Base-by-base conservation (phyloP, 2,329 filamentous ascomycete species). In the Teratosphaeria destructans region DNA sequence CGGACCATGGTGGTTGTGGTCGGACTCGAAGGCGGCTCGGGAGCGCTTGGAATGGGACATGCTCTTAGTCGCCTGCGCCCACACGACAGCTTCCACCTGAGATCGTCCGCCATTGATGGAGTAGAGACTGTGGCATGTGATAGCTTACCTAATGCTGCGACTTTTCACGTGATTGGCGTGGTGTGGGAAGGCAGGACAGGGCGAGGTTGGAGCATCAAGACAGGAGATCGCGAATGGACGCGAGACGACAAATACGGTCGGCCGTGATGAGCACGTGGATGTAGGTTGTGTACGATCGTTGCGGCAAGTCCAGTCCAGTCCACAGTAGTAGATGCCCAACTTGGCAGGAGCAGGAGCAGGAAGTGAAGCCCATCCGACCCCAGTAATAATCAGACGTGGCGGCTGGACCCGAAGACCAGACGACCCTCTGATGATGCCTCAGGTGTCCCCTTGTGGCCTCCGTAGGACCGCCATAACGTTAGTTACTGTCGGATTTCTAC, bases 21-120 rank as follows among this genome's bases (percentile, higher is more conserved):
- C 87, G 68, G 86, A 83, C 77, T 95, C 91, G 74, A 89, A 95
- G 67, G 84, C 82, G 67, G 84, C 83, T 69, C 87, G 87, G 68
- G 86, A 86, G 75, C 91, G 85, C 83, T 94, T 97, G 75, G 76
- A 82, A 66, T 88, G 84, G 88, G 93, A 93, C 61, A 59, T 60
- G 57, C 23, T 62, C 63, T 70, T 66, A 68, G 68, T 63, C 23
- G 23, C 23, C 62, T 67, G 63, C 58, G 63, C 19, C 58, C 52
- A 57, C 60, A 55, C 63, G 61, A 66, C 66, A 67, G 61, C 64
- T 66, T 65, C 61, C 19, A 8, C 64, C 66, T 68, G 67, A 69
- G 66, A 68, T 63, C 53, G 60, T 57, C 54, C 55, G 59, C 57
- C 43, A 10, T 59, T 56, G 58, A 35, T 57, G 37, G n/a, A 29